These are phyloP conservation scores for Nicotiana otophora DNA, from an alignment of 257 asterid species.

Conservation along the genomic window DNA sequence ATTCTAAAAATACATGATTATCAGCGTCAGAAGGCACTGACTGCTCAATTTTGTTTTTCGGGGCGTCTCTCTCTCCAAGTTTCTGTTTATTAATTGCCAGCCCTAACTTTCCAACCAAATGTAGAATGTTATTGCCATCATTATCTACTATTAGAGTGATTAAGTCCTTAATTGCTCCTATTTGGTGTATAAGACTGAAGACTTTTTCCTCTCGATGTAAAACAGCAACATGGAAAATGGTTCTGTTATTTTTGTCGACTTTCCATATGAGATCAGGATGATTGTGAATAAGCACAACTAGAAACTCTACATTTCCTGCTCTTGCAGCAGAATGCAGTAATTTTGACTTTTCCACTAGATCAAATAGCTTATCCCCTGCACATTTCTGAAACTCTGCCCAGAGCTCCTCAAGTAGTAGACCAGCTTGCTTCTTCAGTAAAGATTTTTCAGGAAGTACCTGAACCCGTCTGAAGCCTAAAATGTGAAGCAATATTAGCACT, in stretches of 20 bases:
- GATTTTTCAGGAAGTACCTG: background rate
- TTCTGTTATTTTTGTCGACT: background rate
- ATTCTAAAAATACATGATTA: background rate
- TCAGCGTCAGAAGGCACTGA: background rate
- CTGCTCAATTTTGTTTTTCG: background rate
- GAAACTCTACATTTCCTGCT: slow-evolving; percentile 22
- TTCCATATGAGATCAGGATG: slow-evolving; percentile 20
- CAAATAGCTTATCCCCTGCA: background rate
- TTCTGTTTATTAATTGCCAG: background rate
- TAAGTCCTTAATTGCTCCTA: slow-evolving; percentile 15
- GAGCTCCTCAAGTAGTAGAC: background rate
- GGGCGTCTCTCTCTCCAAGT: background rate
- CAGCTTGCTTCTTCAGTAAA: background rate
- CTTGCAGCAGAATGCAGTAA: slow-evolving; percentile 12
- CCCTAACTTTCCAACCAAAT: slow-evolving; percentile 26
- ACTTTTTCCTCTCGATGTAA: slow-evolving; percentile 24
- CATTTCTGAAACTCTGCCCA: background rate
- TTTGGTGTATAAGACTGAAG: slow-evolving; percentile 13
- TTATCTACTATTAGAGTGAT: slow-evolving; percentile 7
- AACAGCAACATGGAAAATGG: slow-evolving; percentile 25
- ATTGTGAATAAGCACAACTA: slow-evolving; percentile 6
- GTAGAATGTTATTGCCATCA: slow-evolving; percentile 23
- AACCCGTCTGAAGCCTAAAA: background rate
- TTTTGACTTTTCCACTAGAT: background rate
- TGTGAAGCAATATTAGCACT: background rate